Evolutionary conservation across 163 green algal species (phyloP), one percentile per base, ranked within the genome.

Genomic region (Scenedesmus sp.): DNA sequence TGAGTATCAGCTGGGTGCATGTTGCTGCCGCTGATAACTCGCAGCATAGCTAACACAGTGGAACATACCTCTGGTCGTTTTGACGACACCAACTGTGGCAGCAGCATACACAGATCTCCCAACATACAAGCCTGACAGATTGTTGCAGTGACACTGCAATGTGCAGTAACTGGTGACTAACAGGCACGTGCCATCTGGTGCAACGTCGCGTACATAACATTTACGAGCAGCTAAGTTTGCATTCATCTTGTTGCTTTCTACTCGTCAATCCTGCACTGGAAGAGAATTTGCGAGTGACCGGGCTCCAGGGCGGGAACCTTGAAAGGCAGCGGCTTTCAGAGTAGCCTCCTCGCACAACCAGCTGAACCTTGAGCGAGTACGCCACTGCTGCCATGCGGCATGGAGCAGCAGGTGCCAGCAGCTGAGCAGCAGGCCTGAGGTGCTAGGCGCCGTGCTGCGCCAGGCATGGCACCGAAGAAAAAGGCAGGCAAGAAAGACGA

Each of bases 391-490:
- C 4, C 30, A 76, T 76, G 65, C 26, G 65, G 65, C 30, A 76
- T 10, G 30, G 7, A 76, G 65, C 7, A 40, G 30, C 65, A 76
- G 30, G 65, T 7, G 40, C 30, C 30, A 76, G 65, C 65, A 76
- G 65, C 12, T 76, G 65, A 76, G 65, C 65, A 76, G 65, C 12
- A 76, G 65, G 65, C 30, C 30, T 76, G 65, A 76, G 65, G 65
- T 37, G 65, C 65, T 76, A 30, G 30, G 30, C 65, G 65, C 65
- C 65, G 16, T 40, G 30, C 30, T 40, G 65, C 15, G 9, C 30
- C 65, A 76, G 30, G 30, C 30, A 88, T 88, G 83, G 33, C 56
- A 18, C 83, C 56, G 13, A 88, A 88, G 37, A 88, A 88, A 40
- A 88, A 88, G 59, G 9, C 83, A 13, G 24, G 40, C 37, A 81